Base-by-base conservation (phyloP, 768 basidiomycete genomes). In the Candolleomyces aberdarensis region DNA sequence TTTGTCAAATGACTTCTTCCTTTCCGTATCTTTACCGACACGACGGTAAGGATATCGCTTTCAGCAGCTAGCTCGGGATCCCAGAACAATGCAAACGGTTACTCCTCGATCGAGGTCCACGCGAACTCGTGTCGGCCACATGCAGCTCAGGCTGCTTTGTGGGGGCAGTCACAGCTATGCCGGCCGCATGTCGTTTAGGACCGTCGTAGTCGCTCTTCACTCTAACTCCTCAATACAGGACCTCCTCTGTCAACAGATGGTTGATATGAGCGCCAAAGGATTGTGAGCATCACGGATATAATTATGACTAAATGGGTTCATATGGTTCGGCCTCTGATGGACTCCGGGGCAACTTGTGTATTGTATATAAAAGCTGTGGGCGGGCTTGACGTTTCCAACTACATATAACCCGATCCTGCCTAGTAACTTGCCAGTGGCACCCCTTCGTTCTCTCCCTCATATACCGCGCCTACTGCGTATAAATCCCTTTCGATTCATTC, bases 231-330 rank as follows among this genome's bases (percentile, higher is more conserved):
- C 14, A 3, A 17, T 14, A 31, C 31, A 31, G 20, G 3, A 17
- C 32, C 52, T 29, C 8, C 17, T 39, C 14, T 17, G 22, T 17
- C 15, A 10, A 39, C 41, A 8, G 58, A 20, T 20, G 53, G 41
- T n/a, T 39, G 11, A 17, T 6, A 54, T 59, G 58, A 50, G 58
- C 58, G 58, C 58, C 58, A 59, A 59, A 59, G 58, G 49, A 11
- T 36, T 46, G 6, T 14, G 44, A 39, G 58, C 36, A 60, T 53
- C 59, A 46, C 59, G 59, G 59, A 54, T 46, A 32, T 44, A 54
- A 44, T 60, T 51, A n/a, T 10, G 26, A 10, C 22, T 22, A 58
- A 58, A 59, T 14, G 19, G 29, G 58, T 59, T 59, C 58, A 59
- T 40, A 51, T 59, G 58, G 58, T 41, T 50, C 22, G 49, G 41